These are phyloP conservation scores for Ustilago tritici DNA, from an alignment of 1,284 basidiomycete species.

Conservation along the genomic window DNA sequence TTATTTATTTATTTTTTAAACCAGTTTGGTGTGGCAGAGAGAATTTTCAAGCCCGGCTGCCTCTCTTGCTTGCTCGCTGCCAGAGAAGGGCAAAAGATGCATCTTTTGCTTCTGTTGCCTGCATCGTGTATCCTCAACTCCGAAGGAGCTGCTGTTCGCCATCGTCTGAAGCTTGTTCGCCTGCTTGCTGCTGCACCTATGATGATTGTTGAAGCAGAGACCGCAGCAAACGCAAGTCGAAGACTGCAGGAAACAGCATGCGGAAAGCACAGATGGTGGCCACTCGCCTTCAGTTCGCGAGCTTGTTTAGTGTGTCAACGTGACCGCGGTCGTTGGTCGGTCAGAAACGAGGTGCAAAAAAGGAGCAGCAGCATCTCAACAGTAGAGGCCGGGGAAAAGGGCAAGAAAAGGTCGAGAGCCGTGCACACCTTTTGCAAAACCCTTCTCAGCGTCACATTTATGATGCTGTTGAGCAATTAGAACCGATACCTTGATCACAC, in stretches of 20 bases:
- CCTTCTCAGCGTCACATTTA: neutral
- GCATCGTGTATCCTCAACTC: slow-evolving; percentile 8
- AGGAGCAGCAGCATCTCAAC: no score
- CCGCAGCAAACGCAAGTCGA: slow-evolving; percentile 30
- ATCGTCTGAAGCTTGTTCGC: neutral
- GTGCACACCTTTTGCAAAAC: neutral
- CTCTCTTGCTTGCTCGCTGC: slow-evolving; percentile 11
- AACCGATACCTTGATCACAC: slow-evolving; percentile 3
- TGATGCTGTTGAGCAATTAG: slow-evolving; percentile 15
- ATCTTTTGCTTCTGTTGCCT: slow-evolving; percentile 15
- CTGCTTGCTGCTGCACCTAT: slow-evolving; percentile 9
- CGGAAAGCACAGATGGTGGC: neutral
- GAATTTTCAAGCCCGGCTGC: slow-evolving; percentile 18
- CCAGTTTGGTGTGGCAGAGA: slow-evolving; percentile 15
- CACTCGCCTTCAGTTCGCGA: neutral
- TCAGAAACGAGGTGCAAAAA: slow-evolving; percentile 1
- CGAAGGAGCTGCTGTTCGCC: neutral
- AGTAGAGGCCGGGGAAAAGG: neutral
- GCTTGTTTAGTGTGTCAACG: slow-evolving; percentile 12
- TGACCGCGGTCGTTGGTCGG: slow-evolving; percentile 14
- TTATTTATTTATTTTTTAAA: neutral
- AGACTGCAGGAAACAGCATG: slow-evolving; percentile 36
- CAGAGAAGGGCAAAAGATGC: slow-evolving; percentile 34
- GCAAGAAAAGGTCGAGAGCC: neutral
- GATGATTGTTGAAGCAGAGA: slow-evolving; percentile 7